Base-by-base conservation (phyloP, 768 basidiomycete species). In the Naganishia antarctica region DNA sequence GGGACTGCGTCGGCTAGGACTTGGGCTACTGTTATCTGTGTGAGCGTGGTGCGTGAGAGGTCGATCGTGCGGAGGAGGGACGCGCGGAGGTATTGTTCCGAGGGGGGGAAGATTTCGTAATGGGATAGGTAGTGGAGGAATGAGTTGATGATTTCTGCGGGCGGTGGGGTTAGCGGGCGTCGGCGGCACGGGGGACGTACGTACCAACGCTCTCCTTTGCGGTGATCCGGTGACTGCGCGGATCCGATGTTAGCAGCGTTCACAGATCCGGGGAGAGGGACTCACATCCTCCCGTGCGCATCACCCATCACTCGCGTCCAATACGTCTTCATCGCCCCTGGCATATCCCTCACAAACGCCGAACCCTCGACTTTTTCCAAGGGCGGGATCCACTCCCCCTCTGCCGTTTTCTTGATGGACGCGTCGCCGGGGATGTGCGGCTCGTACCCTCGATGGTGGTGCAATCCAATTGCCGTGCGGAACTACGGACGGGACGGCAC, bases 221-320 rank as follows among this genome's bases (percentile, higher is more conserved):
- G 37, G 53, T 57, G 37, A 57, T 57, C 34, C 34, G 37, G 15
- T 57, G 53, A 26, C 53, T 57, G 13, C 25, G 8, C 45, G 7
- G 8, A 25, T 8, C 11, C 23, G 21, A 49, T 25, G 21, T 6
- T 23, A 7, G 47, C 9, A 11, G 13, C 45, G 11, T 16, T 46
- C n/a, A 8, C 9, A 7, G 9, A 46, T 16, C 13, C 7, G 6
- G 21, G 28, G 21, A 2, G 13, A 6, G 9, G 15, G 16, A 51
- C 53, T 57, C 53, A 57, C 53, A 34, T 57, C 53, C 53, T n/a
- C 11, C 37, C 53, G n/a, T 57, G 53, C 37, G 53, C 53, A 23
- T 57, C 34, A 23, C 53, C 53, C 53, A 57, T 57, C 16, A 57
- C 53, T 13, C 12, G 8, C 37, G 11, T 26, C 53, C 53, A 57